These are phyloP conservation scores for Geopyxis carbonaria DNA, from an alignment of 495 filamentous ascomycete species.

Conservation along the genomic window DNA sequence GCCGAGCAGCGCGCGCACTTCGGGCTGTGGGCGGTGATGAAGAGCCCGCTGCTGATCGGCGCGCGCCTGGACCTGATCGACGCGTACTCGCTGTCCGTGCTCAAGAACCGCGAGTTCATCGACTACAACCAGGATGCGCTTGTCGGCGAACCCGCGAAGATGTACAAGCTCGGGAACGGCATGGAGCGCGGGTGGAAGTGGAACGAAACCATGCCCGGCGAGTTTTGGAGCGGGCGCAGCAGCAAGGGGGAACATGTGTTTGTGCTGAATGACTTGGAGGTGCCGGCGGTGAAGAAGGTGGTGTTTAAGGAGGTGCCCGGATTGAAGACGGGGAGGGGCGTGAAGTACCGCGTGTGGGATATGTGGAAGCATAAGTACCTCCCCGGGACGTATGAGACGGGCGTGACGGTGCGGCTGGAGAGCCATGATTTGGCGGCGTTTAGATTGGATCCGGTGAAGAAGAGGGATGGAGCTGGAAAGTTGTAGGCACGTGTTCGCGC, in stretches of 20 bases:
- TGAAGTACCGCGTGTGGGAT: constrained; percentile 16
- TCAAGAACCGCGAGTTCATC: constrained; percentile 42
- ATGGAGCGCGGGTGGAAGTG: constrained; percentile 54
- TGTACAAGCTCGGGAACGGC: constrained; percentile 46
- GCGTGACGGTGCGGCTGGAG: not conserved
- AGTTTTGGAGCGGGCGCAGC: constrained; percentile 42
- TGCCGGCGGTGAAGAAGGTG: not conserved
- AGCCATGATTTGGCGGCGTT: constrained; percentile 12
- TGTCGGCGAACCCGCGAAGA: constrained; percentile 36
- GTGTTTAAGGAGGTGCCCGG: constrained; percentile 11
- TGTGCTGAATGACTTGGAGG: constrained; percentile 14
- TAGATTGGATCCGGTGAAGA: too few species aligned
- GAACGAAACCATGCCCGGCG: constrained; percentile 38
- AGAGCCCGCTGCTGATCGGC: constrained; percentile 40
- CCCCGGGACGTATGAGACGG: constrained; percentile 7
- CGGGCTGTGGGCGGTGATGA: constrained; percentile 42
- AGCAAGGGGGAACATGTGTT: constrained; percentile 18
- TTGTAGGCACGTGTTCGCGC: too few species aligned
- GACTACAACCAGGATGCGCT: constrained; percentile 44
- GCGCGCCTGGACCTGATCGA: constrained; percentile 27
- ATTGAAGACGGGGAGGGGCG: constrained; percentile 6
- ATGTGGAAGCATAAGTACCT: constrained; percentile 13
- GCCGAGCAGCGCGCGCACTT: constrained; percentile 34
- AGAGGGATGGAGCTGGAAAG: constrained; percentile 7
- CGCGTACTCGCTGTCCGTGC: constrained; percentile 31